Evolutionary conservation across 495 filamentous ascomycete species (phyloP), one percentile per base, ranked within the genome.

Genomic region (Lasiosphaeria miniovina): DNA sequence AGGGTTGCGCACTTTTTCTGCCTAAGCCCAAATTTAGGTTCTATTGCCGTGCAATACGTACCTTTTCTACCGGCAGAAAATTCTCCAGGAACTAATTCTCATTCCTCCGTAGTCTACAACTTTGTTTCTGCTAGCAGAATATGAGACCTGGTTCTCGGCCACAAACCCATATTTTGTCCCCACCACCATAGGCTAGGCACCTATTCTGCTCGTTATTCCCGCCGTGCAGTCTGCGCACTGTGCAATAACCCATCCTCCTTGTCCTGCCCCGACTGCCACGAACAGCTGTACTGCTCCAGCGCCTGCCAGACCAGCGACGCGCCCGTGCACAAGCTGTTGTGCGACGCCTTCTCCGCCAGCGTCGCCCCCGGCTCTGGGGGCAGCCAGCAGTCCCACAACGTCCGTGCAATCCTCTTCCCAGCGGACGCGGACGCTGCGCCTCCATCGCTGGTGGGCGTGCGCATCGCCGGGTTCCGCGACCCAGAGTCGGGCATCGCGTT

Each of bases 401-500:
- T 53, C 31, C 51, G 34, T 24, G 32, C 31, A 24, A 32, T 53
- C 17, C 32, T 53, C 10, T 53, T 53, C 32, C 51, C 51, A 10
- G 34, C 6, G 3, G 32, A 33, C 4, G n/a, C 6, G 9, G n/a
- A n/a, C n/a, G n/a, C n/a, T n/a, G 34, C 31, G 1, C 4, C 17
- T 10, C 32, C 51, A 4, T 14, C 31, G 6, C 32, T 59, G 9
- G 49, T 59, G 24, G 53, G 57, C 49, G 57, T 59, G 8, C 38
- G 34, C 15, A 45, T 59, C 49, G 48, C 14, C 33, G 57, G 57
- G 8, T 59, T 59, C 45, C 31, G 31, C 24, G 57, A 59, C 38
- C 15, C n/a, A 7, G 57, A 59, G 31, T 34, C 49, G 10, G 57
- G 57, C 17, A 59, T 59, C 32, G 46, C 57, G 3, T 59, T 59